phyloP scores from a whole-genome alignment of 805 yeast genomes.

The Monosporozyma servazzii region DNA sequence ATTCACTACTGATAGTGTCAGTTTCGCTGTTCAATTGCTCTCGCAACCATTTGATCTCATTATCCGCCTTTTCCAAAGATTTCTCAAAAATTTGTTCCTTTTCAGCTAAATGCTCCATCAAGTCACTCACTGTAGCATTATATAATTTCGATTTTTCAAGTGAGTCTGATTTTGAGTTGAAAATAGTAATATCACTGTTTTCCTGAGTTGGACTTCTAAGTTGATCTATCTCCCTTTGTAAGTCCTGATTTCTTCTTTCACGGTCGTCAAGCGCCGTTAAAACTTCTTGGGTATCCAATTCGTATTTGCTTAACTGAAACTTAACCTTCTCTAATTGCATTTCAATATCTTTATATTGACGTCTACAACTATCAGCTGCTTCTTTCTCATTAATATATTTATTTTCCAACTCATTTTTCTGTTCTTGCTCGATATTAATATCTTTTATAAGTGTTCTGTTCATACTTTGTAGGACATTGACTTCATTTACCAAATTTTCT shows the following conservation, averaged over 20 bases:
- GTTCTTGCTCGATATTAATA: not conserved
- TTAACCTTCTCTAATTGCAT: not conserved
- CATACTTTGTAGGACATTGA: not conserved
- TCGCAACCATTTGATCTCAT: slow-evolving; percentile 46
- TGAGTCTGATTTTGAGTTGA: not conserved
- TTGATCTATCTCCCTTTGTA: not conserved
- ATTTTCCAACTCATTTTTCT: not conserved
- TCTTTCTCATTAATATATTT: not conserved
- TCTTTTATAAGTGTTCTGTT: not conserved
- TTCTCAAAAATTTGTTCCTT: not conserved
- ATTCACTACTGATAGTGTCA: slow-evolving; percentile 28
- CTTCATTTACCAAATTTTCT: not conserved
- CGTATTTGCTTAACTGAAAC: not conserved
- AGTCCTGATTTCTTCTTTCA: not conserved
- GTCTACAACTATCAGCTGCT: not conserved
- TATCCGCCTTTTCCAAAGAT: slow-evolving; percentile 29
- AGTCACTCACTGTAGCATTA: not conserved
- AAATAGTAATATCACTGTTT: not conserved
- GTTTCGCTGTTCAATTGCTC: slow-evolving; percentile 44
- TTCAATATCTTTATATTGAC: not conserved
- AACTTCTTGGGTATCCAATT: not conserved
- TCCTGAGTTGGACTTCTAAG: not conserved
- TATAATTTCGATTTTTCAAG: not conserved
- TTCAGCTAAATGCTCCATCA: not conserved
- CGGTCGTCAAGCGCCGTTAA: not conserved